Conservation (phyloP, 2,329 filamentous ascomycete species). For the Cyphellophora attinorum region DNA sequence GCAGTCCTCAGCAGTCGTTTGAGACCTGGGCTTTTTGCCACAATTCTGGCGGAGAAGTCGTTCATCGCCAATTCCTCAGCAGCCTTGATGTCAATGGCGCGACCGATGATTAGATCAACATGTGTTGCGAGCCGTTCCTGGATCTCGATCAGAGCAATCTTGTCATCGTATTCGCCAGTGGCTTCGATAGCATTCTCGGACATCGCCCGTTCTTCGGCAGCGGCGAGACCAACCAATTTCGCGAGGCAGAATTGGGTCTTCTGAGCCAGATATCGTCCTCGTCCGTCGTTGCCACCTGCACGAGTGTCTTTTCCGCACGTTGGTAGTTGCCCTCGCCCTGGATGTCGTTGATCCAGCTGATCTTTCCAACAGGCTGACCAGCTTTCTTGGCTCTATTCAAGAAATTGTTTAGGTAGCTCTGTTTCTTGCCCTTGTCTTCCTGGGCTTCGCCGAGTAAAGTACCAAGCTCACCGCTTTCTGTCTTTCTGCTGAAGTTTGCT, state of each 20-base stretch:
- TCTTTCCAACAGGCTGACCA: conserved; percentile 43
- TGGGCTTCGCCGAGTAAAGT: conserved; percentile 56
- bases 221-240: conserved; percentile 68
- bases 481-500: conserved; percentile 70
- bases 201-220: conserved; percentile 29
- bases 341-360: conserved; percentile 94
- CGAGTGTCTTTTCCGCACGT: conserved; percentile 61
- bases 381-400: conserved; percentile 62
- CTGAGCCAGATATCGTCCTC: conserved; percentile 81
- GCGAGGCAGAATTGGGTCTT: conserved; percentile 85
- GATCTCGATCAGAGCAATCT: conserved; percentile 52
- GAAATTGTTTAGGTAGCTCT: conserved; percentile 65
- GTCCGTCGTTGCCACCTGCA: conserved; percentile 57
- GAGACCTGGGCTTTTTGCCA: conserved; percentile 56
- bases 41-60: conserved; percentile 45
- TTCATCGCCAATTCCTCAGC: conserved; percentile 65
- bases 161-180: conserved; percentile 35
- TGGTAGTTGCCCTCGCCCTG: conserved; percentile 64
- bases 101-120: conserved; percentile 56
- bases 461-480: conserved; percentile 56
- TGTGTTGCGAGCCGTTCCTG: conserved; percentile 70
- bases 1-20: conserved; percentile 60
- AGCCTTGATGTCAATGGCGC: conserved; percentile 69
- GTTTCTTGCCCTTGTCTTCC: conserved; percentile 43
- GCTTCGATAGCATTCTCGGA: conserved; percentile 29